Evolutionary conservation across 495 filamentous ascomycete genomes (phyloP), one percentile per base, ranked within the genome.

Genomic region (Neurospora sp.): DNA sequence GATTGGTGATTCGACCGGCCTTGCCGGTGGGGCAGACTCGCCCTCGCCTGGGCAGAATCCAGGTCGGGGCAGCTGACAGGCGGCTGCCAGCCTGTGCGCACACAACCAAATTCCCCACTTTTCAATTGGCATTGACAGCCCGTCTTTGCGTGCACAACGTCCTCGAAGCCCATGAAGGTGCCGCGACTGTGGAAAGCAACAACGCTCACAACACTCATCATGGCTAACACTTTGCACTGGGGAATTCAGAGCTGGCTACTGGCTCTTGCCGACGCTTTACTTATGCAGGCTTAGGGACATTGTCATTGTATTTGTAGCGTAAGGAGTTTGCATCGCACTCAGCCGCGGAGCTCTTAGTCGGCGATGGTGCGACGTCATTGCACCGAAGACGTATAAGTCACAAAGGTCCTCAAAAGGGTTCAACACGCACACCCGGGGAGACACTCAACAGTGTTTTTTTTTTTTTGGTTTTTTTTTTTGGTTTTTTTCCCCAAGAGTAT

Each of bases 1-100:
- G 71, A 71, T 65, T 71, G 75, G 71, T 72, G 77, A 79, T 81
- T 79, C 74, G 76, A 42, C 65, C 65, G 53, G 53, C 53, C 53
- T 35, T 61, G 53, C 27, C 22, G 53, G 53, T 61, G 53, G 53
- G 53, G 53, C 53, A 35, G 22, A 35, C 53, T 35, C 53, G 53
- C 22, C 53, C 22, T 16, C 2, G 12, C 53, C 12, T 16, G 53
- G 53, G 53, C 53, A 61, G 53, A 61, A 61, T 35, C 2, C 53
- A 35, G 27, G 6, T 8, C 3, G 3, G 18, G 53, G 2, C 53
- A 61, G 53, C 14, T 9, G 53, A 0, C 27, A 0, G 7, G 1
- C 53, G 27, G 27, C 53, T 35, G 53, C 14, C 27, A 35, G 4
- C 12, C 20, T 14, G 53, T 27, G 14, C 53, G 12, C 53, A 61